Evolutionary conservation across 2,329 filamentous ascomycete genomes (phyloP), one percentile per base, ranked within the genome.

Genomic region (Verticillium tricorpus): DNA sequence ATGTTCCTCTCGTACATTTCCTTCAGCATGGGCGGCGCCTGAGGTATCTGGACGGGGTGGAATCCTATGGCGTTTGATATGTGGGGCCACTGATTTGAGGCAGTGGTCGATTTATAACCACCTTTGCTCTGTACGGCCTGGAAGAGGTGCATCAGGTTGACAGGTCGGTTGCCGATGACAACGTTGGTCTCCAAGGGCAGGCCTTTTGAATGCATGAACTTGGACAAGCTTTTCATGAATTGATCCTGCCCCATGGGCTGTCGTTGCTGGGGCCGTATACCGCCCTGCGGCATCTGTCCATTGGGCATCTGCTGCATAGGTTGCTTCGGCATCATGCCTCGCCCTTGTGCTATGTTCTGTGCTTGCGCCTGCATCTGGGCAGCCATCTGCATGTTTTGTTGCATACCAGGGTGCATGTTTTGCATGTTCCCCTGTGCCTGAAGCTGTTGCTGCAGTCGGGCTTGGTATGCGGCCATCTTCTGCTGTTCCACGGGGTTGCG

Each of bases 71-170:
- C 78, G 62, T 86, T 84, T 1, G 91, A 88, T 60, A 97, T 81
- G 58, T 87, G 83, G 1, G 82, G 80, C 95, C 95, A 98, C 62
- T 83, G 81, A 65, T 92, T 91, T 28, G 81, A 80, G 28, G 84
- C 82, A 0, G 86, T 89, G 3, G 96, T 86, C 63, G 83, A 86
- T 67, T 89, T 90, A 61, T 89, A 95, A 5, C 93, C 93, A 28
- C 91, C 91, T 68, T 90, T 93, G 67, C 89, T 84, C 56, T 77
- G 74, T 1, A 97, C 91, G 0, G 86, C 80, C 64, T 89, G 86
- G 73, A 96, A 98, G 3, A 98, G 80, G 64, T 88, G 84, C 70
- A 92, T 85, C 14, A 97, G 77, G 68, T 89, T 89, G 40, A 98
- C 81, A 0, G 84, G 85, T 12, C 91, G 87, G 60, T 92, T 90